Percentiles rank a stretch among this genome's conserved stretches.
These are phyloP conservation scores for Aspergillus piperis DNA, from an alignment of 2,329 filamentous ascomycete genomes.

Conservation along the genomic window DNA sequence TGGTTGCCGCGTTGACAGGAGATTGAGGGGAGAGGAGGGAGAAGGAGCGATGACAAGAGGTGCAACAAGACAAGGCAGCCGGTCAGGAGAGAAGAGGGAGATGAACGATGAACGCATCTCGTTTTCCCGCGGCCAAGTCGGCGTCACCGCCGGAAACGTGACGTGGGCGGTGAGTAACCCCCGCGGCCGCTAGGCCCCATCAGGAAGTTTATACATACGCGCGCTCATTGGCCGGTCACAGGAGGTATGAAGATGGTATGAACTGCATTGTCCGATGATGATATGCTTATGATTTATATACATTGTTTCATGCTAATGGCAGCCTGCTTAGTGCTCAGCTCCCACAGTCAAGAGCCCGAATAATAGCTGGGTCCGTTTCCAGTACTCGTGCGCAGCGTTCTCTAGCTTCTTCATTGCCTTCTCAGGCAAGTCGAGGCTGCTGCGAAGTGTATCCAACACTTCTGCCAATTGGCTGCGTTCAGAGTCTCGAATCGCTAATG, in stretches of 20 bases:
- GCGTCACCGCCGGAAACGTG: constrained; percentile 23
- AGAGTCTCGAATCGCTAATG: constrained; percentile 21
- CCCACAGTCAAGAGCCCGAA: constrained; percentile 69
- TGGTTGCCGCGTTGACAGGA: constrained; percentile 36
- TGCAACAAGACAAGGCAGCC: constrained; percentile 4
- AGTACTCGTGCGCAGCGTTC: constrained; percentile 73
- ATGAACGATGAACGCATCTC: constrained; percentile 4
- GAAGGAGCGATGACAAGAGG: neutral
- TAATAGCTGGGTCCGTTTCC: constrained; percentile 76
- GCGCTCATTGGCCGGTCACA: neutral
- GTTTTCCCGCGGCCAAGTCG: constrained; percentile 31
- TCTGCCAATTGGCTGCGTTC: constrained; percentile 44
- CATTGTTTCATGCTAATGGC: neutral
- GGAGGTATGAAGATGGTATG: neutral
- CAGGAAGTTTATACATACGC: constrained; percentile 1
- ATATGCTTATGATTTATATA: constrained; percentile 1
- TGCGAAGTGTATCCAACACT: constrained; percentile 46
- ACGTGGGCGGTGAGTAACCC: constrained; percentile 29
- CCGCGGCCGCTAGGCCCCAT: constrained; percentile 17
- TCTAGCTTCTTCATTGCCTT: constrained; percentile 55
- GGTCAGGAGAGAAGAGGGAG: constrained; percentile 4
- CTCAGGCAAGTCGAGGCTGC: constrained; percentile 53
- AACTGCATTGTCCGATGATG: neutral
- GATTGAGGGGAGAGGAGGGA: constrained; percentile 12
- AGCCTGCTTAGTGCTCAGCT: constrained; percentile 1